Conservation (phyloP, 2,329 filamentous ascomycete species). For the Fusarium verticillioides region DNA sequence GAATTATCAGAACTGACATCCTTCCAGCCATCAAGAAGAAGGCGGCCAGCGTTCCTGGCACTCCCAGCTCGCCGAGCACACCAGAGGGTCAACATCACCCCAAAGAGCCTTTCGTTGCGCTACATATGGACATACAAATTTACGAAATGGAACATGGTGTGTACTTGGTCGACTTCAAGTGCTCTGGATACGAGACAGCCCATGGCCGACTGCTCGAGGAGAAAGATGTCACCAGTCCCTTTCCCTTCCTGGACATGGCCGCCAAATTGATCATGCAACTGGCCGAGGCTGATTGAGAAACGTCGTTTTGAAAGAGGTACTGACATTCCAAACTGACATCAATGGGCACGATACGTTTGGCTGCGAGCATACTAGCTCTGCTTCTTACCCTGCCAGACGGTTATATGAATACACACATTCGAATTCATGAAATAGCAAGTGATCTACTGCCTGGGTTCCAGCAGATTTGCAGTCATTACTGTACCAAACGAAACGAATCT, state of each 20-base stretch:
- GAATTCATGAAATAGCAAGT: neutral
- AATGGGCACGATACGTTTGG: neutral
- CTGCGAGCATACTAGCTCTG: neutral
- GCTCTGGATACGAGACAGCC: constrained; percentile 89
- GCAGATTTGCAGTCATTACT: neutral
- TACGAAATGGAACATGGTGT: constrained; percentile 93
- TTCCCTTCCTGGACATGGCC: constrained; percentile 94
- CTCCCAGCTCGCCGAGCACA: constrained; percentile 34
- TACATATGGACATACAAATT: constrained; percentile 95
- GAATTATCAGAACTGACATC: constrained; percentile 22
- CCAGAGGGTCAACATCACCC: constrained; percentile 56
- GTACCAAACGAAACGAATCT: neutral
- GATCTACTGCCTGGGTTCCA: neutral
- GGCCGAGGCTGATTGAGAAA: constrained; percentile 75
- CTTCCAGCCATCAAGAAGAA: constrained; percentile 46
- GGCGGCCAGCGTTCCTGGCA: constrained; percentile 34
- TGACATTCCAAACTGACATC: neutral
- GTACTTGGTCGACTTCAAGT: constrained; percentile 98
- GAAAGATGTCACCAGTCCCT: constrained; percentile 94
- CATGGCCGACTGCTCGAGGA: constrained; percentile 83
- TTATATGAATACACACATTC: neutral
- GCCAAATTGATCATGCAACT: constrained; percentile 93
- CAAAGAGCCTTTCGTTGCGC: constrained; percentile 78
- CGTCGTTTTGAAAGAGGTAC: neutral
- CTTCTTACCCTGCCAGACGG: neutral